Percentiles rank a stretch among this genome's conserved stretches.
phyloP scores from a whole-genome alignment of 495 filamentous ascomycete genomes.

The Penicillium tannophilum region DNA sequence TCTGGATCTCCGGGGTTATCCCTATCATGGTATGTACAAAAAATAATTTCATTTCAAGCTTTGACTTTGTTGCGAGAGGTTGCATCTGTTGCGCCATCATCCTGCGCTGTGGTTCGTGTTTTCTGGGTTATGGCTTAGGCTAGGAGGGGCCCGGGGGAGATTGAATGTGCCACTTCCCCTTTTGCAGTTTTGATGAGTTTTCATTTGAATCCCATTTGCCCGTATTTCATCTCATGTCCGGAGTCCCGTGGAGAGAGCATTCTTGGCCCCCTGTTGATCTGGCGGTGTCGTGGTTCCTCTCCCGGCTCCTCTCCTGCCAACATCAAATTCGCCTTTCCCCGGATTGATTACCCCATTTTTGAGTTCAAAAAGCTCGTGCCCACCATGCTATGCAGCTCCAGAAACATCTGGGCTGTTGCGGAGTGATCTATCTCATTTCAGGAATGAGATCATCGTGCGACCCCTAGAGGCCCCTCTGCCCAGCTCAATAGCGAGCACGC shows the following conservation, averaged over 20 bases:
- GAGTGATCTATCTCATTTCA: conserved; percentile 6
- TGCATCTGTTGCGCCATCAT: conserved; percentile 46
- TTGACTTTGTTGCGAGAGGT: conserved; percentile 32
- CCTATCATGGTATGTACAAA: conserved; percentile 46
- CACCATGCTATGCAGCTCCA: conserved; percentile 10
- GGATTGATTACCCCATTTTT: neutral
- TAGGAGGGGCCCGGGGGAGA: conserved; percentile 1
- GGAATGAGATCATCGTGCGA: conserved; percentile 25
- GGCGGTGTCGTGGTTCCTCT: neutral
- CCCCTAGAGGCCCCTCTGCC: neutral
- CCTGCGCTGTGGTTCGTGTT: conserved; percentile 34
- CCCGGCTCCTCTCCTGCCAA: neutral
- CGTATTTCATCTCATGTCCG: conserved; percentile 3
- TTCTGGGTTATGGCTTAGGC: conserved; percentile 2
- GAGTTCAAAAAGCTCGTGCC: conserved; percentile 11
- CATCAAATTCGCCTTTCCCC: neutral
- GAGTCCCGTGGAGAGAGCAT: neutral
- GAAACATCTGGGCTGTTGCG: conserved; percentile 2
- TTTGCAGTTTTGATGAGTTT: conserved; percentile 1
- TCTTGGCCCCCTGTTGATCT: neutral
- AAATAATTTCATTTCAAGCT: conserved; percentile 6
- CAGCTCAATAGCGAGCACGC: conserved; percentile 43
- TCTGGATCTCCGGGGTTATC: conserved; percentile 47
- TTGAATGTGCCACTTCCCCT: neutral
- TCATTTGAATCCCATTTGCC: conserved; percentile 15